Base-by-base conservation (phyloP, 441 rosid species). In the Arabidopsis hybrid region DNA sequence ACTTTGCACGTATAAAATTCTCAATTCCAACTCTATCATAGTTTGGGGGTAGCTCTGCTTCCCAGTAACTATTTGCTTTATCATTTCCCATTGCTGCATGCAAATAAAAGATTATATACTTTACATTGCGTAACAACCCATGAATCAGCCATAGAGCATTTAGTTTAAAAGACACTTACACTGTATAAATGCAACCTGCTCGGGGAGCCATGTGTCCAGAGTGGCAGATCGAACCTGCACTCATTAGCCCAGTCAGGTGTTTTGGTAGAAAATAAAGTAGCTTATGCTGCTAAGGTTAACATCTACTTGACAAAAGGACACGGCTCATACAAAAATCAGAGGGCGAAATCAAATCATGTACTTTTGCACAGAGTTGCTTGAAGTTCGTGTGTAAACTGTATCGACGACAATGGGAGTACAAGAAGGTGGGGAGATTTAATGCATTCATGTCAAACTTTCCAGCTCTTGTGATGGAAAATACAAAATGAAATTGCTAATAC, bases 21-120 rank as follows among this genome's bases (percentile, higher is more conserved):
- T 96, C 98, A 76, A 96, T 91, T 60, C 99, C 98, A 82, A 91
- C 99, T 86, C 99, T 90, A 64, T 96, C 99, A 50, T 96, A 96
- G 80, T 91, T 91, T 45, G 97, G 89, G 47, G 98, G 97, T 72
- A 96, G 81, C 75, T 91, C 98, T 51, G 99, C 92, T 89, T 96
- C 99, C 99, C 99, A 96, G 76, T 88, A 91, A 86, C 89, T 84
- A 84, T 93, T 96, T 65, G 97, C 88, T 85, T 79, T 93, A 77
- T 96, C 99, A 79, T 96, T 96, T 79, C 99, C 99, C 98, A 93
- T 96, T 62, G 98, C 99, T 96, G 86, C 43, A 79, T 55, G 14
- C 53, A 69, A 75, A 77, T 36, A 21, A 55, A 56, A 82, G 59
- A 56, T 71, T 51, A 53, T 36, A 53, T 31, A 66, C 21, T 66